Percentiles rank a stretch among this genome's conserved stretches.
Conservation (phyloP, 2,329 filamentous ascomycete genomes). For the Didymella arachidicola region DNA sequence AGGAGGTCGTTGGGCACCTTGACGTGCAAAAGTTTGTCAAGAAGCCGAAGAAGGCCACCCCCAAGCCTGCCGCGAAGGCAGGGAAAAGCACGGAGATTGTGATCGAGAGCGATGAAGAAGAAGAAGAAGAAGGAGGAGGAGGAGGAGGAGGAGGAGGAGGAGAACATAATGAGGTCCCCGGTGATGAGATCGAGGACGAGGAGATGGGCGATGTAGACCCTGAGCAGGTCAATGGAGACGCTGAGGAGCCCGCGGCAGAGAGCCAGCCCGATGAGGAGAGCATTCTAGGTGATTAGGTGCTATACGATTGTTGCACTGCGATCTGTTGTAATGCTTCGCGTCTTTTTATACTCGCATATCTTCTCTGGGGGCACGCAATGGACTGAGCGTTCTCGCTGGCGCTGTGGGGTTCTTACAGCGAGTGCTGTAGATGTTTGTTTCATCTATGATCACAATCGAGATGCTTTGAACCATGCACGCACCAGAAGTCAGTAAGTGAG, state of each 20-base stretch:
- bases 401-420: constrained; percentile 19
- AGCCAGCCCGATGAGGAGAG: constrained; percentile 54
- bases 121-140: constrained; percentile 31
- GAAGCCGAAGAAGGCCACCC: constrained; percentile 25
- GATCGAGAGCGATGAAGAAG: constrained; percentile 44
- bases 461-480: neutral
- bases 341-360: constrained; percentile 7
- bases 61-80: constrained; percentile 55
- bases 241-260: constrained; percentile 51
- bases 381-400: constrained; percentile 16
- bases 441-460: constrained; percentile 7
- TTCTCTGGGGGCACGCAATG: constrained; percentile 1
- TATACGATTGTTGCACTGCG: neutral
- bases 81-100: constrained; percentile 52
- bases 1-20: constrained; percentile 80
- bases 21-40: constrained; percentile 63
- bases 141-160: constrained; percentile 27
- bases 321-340: constrained; percentile 5
- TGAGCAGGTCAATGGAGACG: constrained; percentile 37
- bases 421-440: constrained; percentile 9
- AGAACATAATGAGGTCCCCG: constrained; percentile 33
- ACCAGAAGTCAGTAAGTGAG: neutral
- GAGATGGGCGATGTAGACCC: constrained; percentile 51
- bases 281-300: constrained; percentile 49
- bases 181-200: constrained; percentile 46